phyloP scores from a whole-genome alignment of 2,329 filamentous ascomycete genomes.

The Ceratocystis alfenasii region DNA sequence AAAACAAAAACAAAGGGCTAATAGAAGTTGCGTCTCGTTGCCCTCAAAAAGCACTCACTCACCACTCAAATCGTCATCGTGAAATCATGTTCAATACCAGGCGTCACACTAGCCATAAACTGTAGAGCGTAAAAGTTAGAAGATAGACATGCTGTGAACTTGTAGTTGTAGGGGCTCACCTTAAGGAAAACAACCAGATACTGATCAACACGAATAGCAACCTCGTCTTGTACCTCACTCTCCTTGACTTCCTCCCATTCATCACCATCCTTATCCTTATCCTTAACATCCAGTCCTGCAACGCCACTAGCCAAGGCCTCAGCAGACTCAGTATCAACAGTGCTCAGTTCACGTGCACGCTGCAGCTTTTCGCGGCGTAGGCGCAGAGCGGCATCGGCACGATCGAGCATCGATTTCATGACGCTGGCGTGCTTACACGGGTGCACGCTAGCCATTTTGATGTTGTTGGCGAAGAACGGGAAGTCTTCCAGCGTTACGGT shows the following conservation, averaged over 20 bases:
- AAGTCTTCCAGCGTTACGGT: constrained; percentile 97
- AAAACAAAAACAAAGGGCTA: background rate
- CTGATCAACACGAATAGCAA: constrained; percentile 76
- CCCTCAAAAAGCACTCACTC: background rate
- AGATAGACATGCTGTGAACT: constrained; percentile 26
- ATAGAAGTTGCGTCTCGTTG: background rate
- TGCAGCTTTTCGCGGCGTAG: constrained; percentile 61
- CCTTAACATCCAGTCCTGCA: constrained; percentile 47
- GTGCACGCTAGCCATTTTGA: constrained; percentile 95
- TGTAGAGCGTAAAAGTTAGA: constrained; percentile 24
- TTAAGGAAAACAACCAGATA: constrained; percentile 81
- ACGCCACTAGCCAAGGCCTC: constrained; percentile 75
- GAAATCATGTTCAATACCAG: constrained; percentile 94
- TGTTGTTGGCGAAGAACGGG: constrained; percentile 76
- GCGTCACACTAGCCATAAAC: constrained; percentile 82
- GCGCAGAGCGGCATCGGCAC: constrained; percentile 85
- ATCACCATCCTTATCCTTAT: constrained; percentile 34
- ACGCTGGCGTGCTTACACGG: constrained; percentile 95
- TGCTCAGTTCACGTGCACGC: constrained; percentile 38
- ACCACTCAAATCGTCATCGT: constrained; percentile 75
- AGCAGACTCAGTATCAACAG: constrained; percentile 34
- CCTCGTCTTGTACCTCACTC: constrained; percentile 56
- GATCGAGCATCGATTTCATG: constrained; percentile 95
- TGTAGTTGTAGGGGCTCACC: constrained; percentile 33
- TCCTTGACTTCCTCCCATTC: constrained; percentile 56